These are phyloP conservation scores for Miscanthus sacchariflorus DNA, from an alignment of 202 grass and related monocot species.

Conservation along the genomic window DNA sequence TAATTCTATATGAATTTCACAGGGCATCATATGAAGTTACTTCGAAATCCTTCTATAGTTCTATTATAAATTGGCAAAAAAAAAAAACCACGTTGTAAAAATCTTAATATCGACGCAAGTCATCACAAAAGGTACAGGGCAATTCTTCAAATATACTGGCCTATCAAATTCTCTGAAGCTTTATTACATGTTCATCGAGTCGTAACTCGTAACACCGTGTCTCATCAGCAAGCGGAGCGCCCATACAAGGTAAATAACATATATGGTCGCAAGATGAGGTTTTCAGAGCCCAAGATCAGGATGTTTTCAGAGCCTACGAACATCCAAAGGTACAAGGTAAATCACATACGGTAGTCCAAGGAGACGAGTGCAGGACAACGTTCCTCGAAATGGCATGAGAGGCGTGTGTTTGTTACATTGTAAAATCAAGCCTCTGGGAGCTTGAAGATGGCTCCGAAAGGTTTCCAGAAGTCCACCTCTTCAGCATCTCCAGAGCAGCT, in stretches of 20 bases:
- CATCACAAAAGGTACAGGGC: not conserved
- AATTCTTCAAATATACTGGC: not conserved
- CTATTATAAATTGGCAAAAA: not conserved
- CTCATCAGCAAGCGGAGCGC: not conserved
- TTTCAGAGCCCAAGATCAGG: conserved; percentile 18
- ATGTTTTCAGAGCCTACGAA: not conserved
- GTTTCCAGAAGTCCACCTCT: conserved; percentile 67
- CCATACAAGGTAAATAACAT: conserved; percentile 51
- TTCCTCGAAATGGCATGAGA: not conserved
- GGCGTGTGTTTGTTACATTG: conserved; percentile 13
- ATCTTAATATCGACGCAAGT: not conserved
- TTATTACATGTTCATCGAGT: conserved; percentile 52
- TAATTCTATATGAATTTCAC: not conserved
- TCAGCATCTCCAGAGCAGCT: conserved; percentile 80
- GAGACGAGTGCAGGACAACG: not conserved
- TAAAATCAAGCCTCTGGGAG: conserved; percentile 48
- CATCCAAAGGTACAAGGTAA: conserved; percentile 1
- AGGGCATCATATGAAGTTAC: not conserved
- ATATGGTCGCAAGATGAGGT: conserved; percentile 26
- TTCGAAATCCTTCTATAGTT: too few species aligned
- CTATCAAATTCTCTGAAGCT: conserved; percentile 20
- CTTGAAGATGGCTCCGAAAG: conserved; percentile 19
- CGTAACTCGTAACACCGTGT: not conserved
- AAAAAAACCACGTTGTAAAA: not conserved
- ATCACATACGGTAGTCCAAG: not conserved